Base-by-base conservation (phyloP, 805 yeast species). In the Saturnispora zaruensis region DNA sequence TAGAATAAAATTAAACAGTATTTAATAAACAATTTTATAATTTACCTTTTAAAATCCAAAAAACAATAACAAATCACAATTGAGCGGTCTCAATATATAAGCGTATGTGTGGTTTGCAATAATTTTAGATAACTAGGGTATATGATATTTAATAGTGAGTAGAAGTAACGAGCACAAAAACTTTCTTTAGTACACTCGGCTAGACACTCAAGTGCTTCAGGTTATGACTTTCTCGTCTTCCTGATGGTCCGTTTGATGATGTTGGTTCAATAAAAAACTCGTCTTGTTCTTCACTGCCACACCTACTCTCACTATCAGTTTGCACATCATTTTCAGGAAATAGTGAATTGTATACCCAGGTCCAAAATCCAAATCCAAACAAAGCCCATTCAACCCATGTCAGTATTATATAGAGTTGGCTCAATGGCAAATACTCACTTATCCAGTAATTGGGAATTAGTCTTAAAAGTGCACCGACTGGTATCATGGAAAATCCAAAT, bases 371-470 rank as follows among this genome's bases (percentile, higher is more conserved):
- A 43, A 53, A 54, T 8, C 55, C 55, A 25, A 55, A 52, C 4
- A 51, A n/a, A 44, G 46, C 30, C 56, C 53, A 36, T 40, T 54
- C 59, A 41, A 51, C 48, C 9, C 33, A 37, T 18, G 45, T 52
- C n/a, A 66, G 45, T 2, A 59, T 9, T 33, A 57, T 52, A 44
- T 70, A 66, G 64, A 77, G 33, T 9, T 13, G 16, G 16, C 9
- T 14, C 23, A 48, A 77, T 34, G 96, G 96, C 79, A 84, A 85
- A 13, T 77, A 60, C 50, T 64, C 71, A 50, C 74, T 73, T 1
- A 79, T 82, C 85, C 88, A 79, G 51, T 72, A 70, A 66, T 95
- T 96, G 2, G 99, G 99, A 33, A 85, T 73, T 9, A 84, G 74
- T 63, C 99, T 78, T 41, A 91, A 76, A 11, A 89, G 24, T 18